Base-by-base conservation (phyloP, 2,329 filamentous ascomycete genomes). In the Ophiognomonia clavigignenti-juglandacearum region DNA sequence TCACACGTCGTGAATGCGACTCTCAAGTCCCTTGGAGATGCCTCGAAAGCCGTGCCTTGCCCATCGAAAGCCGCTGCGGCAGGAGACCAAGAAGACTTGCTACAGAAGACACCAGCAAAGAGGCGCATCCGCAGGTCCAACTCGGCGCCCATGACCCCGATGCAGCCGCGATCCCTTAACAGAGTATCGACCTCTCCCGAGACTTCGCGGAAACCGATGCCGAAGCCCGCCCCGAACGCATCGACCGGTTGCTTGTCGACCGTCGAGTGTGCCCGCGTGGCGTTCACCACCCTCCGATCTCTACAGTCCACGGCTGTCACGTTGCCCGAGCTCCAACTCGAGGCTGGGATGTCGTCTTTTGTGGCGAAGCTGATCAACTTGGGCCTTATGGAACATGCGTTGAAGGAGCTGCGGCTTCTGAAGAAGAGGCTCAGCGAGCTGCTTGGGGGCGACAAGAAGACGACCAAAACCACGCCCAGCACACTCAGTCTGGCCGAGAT, bases 1-100 rank as follows among this genome's bases (percentile, higher is more conserved):
- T 88, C 86, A 0, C 79, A 89, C 52, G 72, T 88, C 29, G 80
- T 89, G 57, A 92, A 91, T 61, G 70, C 72, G 6, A 75, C 82
- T 1, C 71, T 91, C 32, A 89, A 86, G 58, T 73, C 77, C 9
- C 72, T 92, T 4, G 74, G 75, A n/a, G 82, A 86, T 47, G 81
- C 81, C 0, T 72, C 81, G 18, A 89, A 83, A 60, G 64, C 69
- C 2, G 52, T 65, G 4, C 54, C 53, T 57, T 4, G 31, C 35
- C 19, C 62, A 2, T 61, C 64, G 13, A 59, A 66, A 7, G 56
- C 57, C n/a, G 61, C 60, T 55, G 61, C 62, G 14, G 53, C 64
- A 3, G 61, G 65, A 31, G 61, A n/a, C n/a, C n/a, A 65, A 37
- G 65, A 67, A 32, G 68, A 67, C n/a, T 42, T 59, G 18, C 55